Evolutionary conservation across 805 yeast species (phyloP).

Genomic region (Ogataea sp.): DNA sequence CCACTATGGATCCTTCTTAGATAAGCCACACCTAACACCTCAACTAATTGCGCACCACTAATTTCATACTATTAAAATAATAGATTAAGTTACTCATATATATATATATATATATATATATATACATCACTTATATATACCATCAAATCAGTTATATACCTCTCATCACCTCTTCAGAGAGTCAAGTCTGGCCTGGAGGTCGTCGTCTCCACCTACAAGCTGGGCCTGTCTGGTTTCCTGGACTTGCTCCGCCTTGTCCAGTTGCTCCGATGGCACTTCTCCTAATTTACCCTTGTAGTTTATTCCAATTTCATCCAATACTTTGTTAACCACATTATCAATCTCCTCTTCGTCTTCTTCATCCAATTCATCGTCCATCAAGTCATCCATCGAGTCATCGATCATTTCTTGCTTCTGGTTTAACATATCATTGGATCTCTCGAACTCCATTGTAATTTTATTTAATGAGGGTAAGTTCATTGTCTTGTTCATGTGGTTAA

Average conservation of each 20-base stretch:
- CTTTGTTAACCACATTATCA: slow-evolving; percentile 85
- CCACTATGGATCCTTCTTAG: too few species aligned
- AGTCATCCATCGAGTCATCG: slow-evolving; percentile 96
- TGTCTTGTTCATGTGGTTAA: slow-evolving; percentile 79
- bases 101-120: too few species aligned
- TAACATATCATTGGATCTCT: slow-evolving; percentile 90
- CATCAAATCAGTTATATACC: too few species aligned
- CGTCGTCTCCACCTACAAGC: slow-evolving; percentile 60
- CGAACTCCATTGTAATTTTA: slow-evolving; percentile 90
- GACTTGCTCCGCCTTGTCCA: slow-evolving; percentile 7
- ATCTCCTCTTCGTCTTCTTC: slow-evolving; percentile 78
- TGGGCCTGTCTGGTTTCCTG: slow-evolving; percentile 17
- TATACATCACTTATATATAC: too few species aligned
- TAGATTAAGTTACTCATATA: too few species aligned
- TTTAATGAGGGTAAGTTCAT: slow-evolving; percentile 89
- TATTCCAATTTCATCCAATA: slow-evolving; percentile 93
- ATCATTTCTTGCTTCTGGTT: slow-evolving; percentile 98
- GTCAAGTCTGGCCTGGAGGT: slow-evolving; percentile 80
- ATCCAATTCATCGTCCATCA: slow-evolving; percentile 85
- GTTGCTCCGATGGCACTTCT: slow-evolving; percentile 33
- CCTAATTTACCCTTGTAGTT: slow-evolving; percentile 51
- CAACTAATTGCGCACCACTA: too few species aligned
- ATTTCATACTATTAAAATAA: too few species aligned
- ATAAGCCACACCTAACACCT: too few species aligned
- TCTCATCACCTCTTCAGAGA: slow-evolving; percentile 52